Conservation (phyloP, 768 basidiomycete genomes). For the Lactarius vividus region DNA sequence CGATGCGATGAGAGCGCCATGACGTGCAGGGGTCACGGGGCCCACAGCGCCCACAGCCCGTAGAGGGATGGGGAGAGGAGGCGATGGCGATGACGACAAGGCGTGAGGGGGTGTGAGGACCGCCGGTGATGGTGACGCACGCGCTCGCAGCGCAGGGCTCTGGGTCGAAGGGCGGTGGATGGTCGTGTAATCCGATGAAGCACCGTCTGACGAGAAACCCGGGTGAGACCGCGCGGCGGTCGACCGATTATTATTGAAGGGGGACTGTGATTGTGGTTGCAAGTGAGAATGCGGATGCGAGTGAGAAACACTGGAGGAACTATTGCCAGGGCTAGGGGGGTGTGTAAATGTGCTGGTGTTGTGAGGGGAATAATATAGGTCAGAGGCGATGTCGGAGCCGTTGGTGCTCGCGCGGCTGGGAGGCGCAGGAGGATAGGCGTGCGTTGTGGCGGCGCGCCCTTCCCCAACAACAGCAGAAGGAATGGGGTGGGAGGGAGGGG, state of each 20-base stretch:
- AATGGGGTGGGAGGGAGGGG: neutral
- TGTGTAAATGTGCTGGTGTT: neutral
- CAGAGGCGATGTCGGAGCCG: conserved; percentile 11
- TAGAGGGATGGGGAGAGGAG: neutral
- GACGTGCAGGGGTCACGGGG: conserved; percentile 17
- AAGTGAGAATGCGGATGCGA: neutral
- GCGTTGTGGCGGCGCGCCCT: neutral
- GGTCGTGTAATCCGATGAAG: neutral
- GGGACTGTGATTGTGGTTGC: neutral
- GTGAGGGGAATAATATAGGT: conserved; percentile 1
- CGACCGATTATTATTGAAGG: neutral
- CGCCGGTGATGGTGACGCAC: neutral
- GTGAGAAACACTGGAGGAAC: conserved; percentile 1
- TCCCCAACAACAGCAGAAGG: conserved; percentile 1
- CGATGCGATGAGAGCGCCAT: neutral
- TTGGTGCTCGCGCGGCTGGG: conserved; percentile 10
- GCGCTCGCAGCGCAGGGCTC: neutral
- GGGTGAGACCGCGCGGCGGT: neutral
- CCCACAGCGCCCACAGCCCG: neutral
- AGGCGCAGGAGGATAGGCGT: conserved; percentile 7
- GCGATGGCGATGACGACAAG: conserved; percentile 1
- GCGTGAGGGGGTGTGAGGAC: neutral
- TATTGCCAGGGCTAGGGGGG: neutral
- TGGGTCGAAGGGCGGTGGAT: neutral
- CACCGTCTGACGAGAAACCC: neutral